Evolutionary conservation across 176 grass and related monocot species (phyloP), one percentile per base, ranked within the genome.

Genomic region (Oryza glumipatula): DNA sequence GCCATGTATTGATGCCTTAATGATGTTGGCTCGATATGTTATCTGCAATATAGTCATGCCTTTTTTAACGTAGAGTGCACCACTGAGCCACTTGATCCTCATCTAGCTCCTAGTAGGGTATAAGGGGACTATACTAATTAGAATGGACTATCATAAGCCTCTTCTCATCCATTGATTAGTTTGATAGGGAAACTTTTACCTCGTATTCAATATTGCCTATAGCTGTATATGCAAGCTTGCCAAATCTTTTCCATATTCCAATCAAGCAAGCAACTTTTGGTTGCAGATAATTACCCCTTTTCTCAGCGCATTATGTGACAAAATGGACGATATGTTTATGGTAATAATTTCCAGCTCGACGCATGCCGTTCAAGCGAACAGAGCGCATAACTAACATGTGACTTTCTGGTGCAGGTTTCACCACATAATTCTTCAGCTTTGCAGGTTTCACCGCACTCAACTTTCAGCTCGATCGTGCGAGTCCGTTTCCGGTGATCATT

Each of bases 391-490:
- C 5, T 72, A 70, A n/a, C 74, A 14, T 8, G 5, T 2, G 77
- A 72, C 54, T 58, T 21, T 58, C 54, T 2, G 54, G 19, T 15
- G 47, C 47, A 49, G 47, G 12, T 49, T 49, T 13, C 47, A 49
- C 47, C 0, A 2, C 7, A 44, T 28, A 28, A 28, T 32, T 32
- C 30, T 44, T 44, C 43, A 44, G 7, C 43, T 44, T 23, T 11
- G 66, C 13, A 17, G 36, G 49, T 52, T 52, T 73, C 11, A 11
- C n/a, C 46, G 4, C 22, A 32, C 58, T 28, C 13, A 4, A 26
- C 60, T 86, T 81, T 73, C 69, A 73, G 33, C 52, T 68, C 11
- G 33, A 41, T 68, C 11, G 4, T 4, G 24, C 58, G 21, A 67
- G 15, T 80, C 63, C 51, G 17, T 47, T 47, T 5, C 48, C 1